Conservation (phyloP, 2,329 filamentous ascomycete species). For the Epichloe elymi region DNA sequence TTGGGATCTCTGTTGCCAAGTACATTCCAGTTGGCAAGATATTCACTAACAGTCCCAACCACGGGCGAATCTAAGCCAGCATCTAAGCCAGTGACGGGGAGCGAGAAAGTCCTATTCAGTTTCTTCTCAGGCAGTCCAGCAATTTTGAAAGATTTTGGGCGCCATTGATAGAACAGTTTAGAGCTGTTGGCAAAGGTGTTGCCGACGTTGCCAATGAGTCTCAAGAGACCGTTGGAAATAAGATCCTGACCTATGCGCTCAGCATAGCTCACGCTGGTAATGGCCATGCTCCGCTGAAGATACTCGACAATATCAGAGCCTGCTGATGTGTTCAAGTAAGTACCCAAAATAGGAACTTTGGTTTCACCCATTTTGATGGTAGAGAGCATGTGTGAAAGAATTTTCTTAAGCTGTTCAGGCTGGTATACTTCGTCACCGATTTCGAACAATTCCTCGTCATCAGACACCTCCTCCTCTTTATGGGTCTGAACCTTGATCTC, state of each 20-base stretch:
- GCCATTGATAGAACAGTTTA: slow-evolving; percentile 96
- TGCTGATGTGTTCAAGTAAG: slow-evolving; percentile 82
- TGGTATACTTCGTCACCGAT: slow-evolving; percentile 81
- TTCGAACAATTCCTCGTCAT: slow-evolving; percentile 70
- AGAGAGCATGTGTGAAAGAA: slow-evolving; percentile 73
- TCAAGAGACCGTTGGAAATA: slow-evolving; percentile 71
- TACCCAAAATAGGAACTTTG: slow-evolving; percentile 91
- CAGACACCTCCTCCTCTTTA: slow-evolving; percentile 45
- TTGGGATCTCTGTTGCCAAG: slow-evolving; percentile 75
- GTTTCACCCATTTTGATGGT: slow-evolving; percentile 78
- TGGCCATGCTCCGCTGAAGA: slow-evolving; percentile 75
- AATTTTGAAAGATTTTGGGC: slow-evolving; percentile 77
- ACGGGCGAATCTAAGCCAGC: slow-evolving; percentile 55
- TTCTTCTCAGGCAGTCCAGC: slow-evolving; percentile 86
- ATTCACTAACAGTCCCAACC: slow-evolving; percentile 74
- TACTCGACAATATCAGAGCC: slow-evolving; percentile 95
- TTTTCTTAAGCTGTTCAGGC: slow-evolving; percentile 80
- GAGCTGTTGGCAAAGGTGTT: slow-evolving; percentile 96
- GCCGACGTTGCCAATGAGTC: slow-evolving; percentile 86
- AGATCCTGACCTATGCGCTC: slow-evolving; percentile 93
- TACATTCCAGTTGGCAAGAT: slow-evolving; percentile 84
- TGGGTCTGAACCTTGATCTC: slow-evolving; percentile 79
- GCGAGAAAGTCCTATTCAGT: slow-evolving; percentile 62
- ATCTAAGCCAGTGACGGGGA: slow-evolving; percentile 45
- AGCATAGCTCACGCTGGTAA: slow-evolving; percentile 75